These are phyloP conservation scores for Heterobasidion parviporum DNA, from an alignment of 1,284 basidiomycete species.

Conservation along the genomic window DNA sequence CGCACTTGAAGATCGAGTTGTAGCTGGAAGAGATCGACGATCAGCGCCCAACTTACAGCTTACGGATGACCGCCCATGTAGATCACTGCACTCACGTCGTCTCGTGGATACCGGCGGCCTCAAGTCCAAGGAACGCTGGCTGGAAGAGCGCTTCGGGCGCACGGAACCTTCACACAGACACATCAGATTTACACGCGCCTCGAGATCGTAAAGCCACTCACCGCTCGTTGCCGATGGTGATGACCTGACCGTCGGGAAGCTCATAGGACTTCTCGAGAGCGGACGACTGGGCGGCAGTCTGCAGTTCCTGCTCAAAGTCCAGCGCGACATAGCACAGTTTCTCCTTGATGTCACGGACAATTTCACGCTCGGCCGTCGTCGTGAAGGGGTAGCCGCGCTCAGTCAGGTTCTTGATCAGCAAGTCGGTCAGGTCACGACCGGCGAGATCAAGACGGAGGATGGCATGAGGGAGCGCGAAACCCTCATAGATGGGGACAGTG, in stretches of 20 bases:
- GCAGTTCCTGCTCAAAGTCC: slow-evolving; percentile 95
- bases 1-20: slow-evolving; percentile 82
- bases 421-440: slow-evolving; percentile 91
- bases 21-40: slow-evolving; percentile 37
- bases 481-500: slow-evolving; percentile 93
- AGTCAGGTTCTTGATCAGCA: slow-evolving; percentile 87
- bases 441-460: slow-evolving; percentile 94
- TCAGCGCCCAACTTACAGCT: not conserved
- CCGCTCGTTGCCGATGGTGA: slow-evolving; percentile 95
- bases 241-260: slow-evolving; percentile 93
- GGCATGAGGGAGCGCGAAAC: slow-evolving; percentile 92
- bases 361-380: slow-evolving; percentile 91
- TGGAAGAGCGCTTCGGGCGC: slow-evolving; percentile 97
- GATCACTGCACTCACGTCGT: slow-evolving; percentile 58
- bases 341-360: slow-evolving; percentile 98
- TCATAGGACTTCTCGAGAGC: slow-evolving; percentile 95
- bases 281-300: slow-evolving; percentile 88
- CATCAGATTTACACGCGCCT: not conserved
- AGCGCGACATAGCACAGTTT: slow-evolving; percentile 97
- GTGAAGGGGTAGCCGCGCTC: slow-evolving; percentile 96
- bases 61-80: not conserved
- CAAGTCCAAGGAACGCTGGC: slow-evolving; percentile 88
- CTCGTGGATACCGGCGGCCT: slow-evolving; percentile 93
- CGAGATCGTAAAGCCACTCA: slow-evolving; percentile 20
- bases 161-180: slow-evolving; percentile 62